Conservation (phyloP, 805 yeast genomes). For the Isabelozyma rhagii region DNA sequence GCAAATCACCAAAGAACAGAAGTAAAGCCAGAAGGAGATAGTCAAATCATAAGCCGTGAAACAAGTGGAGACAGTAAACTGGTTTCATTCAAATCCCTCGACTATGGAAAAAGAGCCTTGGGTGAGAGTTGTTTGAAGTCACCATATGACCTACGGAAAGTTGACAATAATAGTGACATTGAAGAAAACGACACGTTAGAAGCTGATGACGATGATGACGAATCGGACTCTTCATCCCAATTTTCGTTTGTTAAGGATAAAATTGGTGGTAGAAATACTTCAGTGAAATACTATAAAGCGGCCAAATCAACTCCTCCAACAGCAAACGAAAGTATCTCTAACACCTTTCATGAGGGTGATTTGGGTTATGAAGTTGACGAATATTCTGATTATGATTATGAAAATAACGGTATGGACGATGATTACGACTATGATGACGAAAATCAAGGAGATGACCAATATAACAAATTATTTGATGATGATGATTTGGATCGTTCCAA, state of each 20-base stretch:
- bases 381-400: slow-evolving; percentile 39
- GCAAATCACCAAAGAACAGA: no score
- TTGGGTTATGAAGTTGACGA: slow-evolving; percentile 29
- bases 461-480: slow-evolving; percentile 12
- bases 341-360: slow-evolving; percentile 25
- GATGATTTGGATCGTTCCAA: slow-evolving; percentile 2
- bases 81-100: neutral
- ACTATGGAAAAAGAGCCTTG: neutral
- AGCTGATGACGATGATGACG: neutral
- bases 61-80: neutral
- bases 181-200: neutral
- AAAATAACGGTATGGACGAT: slow-evolving; percentile 39
- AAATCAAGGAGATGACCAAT: slow-evolving; percentile 9
- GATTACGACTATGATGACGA: slow-evolving; percentile 11
- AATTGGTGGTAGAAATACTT: slow-evolving; percentile 41
- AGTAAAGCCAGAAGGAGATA: no score
- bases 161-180: neutral
- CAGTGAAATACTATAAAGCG: slow-evolving; percentile 41
- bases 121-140: neutral
- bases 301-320: slow-evolving; percentile 6
- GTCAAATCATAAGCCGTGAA: no score
- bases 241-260: slow-evolving; percentile 41
- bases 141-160: neutral
- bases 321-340: slow-evolving; percentile 2
- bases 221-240: slow-evolving; percentile 29